Evolutionary conservation across 164 flowering plant species (phyloP).

Genomic region (Berberis vulgaris): DNA sequence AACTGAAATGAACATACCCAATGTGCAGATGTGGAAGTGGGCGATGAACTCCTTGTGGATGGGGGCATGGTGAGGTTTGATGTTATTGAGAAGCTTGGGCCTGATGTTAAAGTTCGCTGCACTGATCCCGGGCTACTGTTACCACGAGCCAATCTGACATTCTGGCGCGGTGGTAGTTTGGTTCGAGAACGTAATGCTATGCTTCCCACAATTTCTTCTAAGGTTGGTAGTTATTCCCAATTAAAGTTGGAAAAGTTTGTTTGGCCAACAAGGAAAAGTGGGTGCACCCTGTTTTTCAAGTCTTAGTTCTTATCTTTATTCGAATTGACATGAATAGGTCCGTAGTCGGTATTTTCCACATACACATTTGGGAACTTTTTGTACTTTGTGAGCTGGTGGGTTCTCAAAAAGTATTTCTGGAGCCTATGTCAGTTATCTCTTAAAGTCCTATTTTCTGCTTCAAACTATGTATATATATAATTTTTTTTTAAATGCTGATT

Average conservation of each 20-base stretch:
- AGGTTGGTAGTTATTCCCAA: conserved; percentile 36
- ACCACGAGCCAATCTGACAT: conserved; percentile 92
- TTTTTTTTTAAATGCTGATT: no score
- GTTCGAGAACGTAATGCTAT: conserved; percentile 91
- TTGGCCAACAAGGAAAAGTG: no score
- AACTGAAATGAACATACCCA: conserved; percentile 5
- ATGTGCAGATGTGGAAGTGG: conserved; percentile 72
- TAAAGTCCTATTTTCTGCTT: no score
- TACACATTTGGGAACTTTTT: no score
- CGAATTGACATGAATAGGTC: no score
- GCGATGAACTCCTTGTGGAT: conserved; percentile 94
- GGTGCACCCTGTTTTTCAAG: no score
- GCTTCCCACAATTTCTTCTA: conserved; percentile 95
- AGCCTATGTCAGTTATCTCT: no score
- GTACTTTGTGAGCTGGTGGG: no score
- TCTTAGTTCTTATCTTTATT: no score
- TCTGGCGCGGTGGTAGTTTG: conserved; percentile 84
- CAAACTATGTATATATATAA: no score
- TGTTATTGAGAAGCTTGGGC: conserved; percentile 93
- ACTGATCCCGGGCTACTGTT: conserved; percentile 92
- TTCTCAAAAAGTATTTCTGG: no score
- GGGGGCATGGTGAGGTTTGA: conserved; percentile 99
- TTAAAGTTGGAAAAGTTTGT: neutral
- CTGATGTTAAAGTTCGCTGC: conserved; percentile 86
- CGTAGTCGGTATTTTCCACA: no score